Evolutionary conservation across 129 eudicot species (phyloP), one percentile per base, ranked within the genome.

Genomic region (Glebionis coronaria): DNA sequence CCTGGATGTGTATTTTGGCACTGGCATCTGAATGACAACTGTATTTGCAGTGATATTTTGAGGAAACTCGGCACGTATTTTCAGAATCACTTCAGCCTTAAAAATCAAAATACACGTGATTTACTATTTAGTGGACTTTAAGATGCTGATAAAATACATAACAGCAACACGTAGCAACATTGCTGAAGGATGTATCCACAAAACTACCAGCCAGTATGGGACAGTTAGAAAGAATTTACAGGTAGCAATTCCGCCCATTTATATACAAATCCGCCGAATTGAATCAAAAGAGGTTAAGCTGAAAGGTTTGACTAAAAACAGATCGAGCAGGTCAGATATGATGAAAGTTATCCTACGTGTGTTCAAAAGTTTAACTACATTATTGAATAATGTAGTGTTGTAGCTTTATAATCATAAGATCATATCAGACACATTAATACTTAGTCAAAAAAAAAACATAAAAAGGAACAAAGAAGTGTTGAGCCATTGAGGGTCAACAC

Each of bases 1-100:
- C 98, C 98, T 92, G 67, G 87, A 81, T 45, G 98, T 92, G 72
- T 79, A 88, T 38, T 78, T 50, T 56, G 98, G 96, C 63, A 92
- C 68, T 6, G 96, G 98, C 98, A 92, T 88, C 80, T 92, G 95
- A 63, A 84, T 82, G 44, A 67, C 79, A 72, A 92, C 82, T 56
- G 98, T 89, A 65, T 92, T 88, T 55, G 98, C 98, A 9, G 87
- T 82, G 72, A 84, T 82, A 79, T 73, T 92, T 63, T 88, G 80
- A 55, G 94, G 82, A 62, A 83, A 92, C 78, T 88, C 96, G 10
- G 94, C 96, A 23, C 91, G 91, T 66, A 92, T 70, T 67, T 92
- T 92, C 79, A 88, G 71, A 62, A 82, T 85, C 65, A 92, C 96
- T 64, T 88, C 91, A 44, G 96, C 96, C 96, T 88, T 71, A 49